Base-by-base conservation (phyloP, 495 filamentous ascomycete species). In the Echria macrotheca region DNA sequence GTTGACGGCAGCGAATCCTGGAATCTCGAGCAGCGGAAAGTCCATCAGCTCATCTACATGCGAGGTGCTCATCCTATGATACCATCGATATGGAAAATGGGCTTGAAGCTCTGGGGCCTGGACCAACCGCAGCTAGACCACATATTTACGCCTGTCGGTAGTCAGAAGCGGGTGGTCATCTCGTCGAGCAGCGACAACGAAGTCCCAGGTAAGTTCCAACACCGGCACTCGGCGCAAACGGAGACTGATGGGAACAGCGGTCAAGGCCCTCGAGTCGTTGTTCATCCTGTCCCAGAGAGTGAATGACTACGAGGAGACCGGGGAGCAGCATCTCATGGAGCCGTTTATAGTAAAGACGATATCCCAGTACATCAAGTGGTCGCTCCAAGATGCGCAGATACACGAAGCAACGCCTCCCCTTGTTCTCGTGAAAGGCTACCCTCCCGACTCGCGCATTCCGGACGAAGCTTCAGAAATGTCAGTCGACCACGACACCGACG, bases 91-190 rank as follows among this genome's bases (percentile, higher is more conserved):
- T 64, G 61, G 64, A 38, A 51, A 35, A 19, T 58, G 26, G 47
- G 47, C 37, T 59, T 57, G 51, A 58, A 39, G 53, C 64, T 63
- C 56, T 66, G 61, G 61, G 61, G 61, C 0, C 23, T 66, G 35
- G 54, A 51, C 1, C 56, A 59, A 23, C 53, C 45, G 1, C 38
- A 61, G 7, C 49, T 64, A 1, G 48, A 58, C 38, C 45, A 61
- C 21, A 51, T 62, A 12, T 63, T 60, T 28, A 47, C 56, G 5
- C 62, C 62, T 5, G 21, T 21, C 9, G 10, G 44, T 2, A 60
- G 61, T 39, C 36, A 43, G 28, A 62, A 63, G 53, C 54, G 55
- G 5, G 59, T 60, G 1, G 53, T 51, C 3, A 65, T 66, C 18
- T 52, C 53, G 36, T 28, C 52, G 7, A 52, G 53, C 31, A 52